Evolutionary conservation across 2,329 filamentous ascomycete species (phyloP).

Genomic region (Daldinia eschscholtzii): DNA sequence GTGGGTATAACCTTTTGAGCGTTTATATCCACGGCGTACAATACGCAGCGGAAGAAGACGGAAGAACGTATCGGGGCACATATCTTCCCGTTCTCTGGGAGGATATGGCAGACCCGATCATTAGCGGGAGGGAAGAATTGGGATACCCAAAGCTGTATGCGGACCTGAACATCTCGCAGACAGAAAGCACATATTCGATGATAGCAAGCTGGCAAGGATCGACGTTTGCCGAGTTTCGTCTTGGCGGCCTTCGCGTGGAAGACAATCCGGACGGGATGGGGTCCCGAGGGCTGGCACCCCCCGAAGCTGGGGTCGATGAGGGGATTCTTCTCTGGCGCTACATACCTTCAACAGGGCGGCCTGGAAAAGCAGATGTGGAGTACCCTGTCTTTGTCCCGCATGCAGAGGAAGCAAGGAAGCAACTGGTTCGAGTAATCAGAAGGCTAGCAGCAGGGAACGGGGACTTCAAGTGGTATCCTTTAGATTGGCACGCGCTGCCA

Average conservation of each 20-base stretch:
- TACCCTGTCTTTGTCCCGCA: constrained; percentile 26
- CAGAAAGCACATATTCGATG: constrained; percentile 18
- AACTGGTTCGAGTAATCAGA: constrained; percentile 10
- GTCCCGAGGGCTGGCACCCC: constrained; percentile 18
- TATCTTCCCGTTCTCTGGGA: constrained; percentile 32
- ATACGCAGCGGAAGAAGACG: constrained; percentile 3
- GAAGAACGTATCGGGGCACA: constrained; percentile 18
- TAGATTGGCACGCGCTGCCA: constrained; percentile 25
- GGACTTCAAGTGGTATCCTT: constrained; percentile 20
- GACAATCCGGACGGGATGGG: constrained; percentile 12
- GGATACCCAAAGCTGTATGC: constrained; percentile 28
- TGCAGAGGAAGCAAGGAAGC: constrained; percentile 20
- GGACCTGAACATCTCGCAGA: constrained; percentile 23
- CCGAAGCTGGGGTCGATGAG: constrained; percentile 21
- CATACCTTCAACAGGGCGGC: constrained; percentile 23
- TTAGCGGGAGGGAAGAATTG: constrained; percentile 27
- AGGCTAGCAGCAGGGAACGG: constrained; percentile 10
- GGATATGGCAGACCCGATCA: constrained; percentile 27
- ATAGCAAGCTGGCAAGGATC: constrained; percentile 23
- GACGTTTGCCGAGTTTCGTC: constrained; percentile 15
- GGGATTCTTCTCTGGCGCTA: constrained; percentile 21
- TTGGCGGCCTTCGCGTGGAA: constrained; percentile 6
- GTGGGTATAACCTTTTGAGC: constrained; percentile 28
- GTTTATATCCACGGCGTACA: constrained; percentile 28
- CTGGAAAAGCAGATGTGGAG: constrained; percentile 18